These are phyloP conservation scores for Panicum hallii DNA, from an alignment of 202 grass and related monocot species.

Conservation along the genomic window DNA sequence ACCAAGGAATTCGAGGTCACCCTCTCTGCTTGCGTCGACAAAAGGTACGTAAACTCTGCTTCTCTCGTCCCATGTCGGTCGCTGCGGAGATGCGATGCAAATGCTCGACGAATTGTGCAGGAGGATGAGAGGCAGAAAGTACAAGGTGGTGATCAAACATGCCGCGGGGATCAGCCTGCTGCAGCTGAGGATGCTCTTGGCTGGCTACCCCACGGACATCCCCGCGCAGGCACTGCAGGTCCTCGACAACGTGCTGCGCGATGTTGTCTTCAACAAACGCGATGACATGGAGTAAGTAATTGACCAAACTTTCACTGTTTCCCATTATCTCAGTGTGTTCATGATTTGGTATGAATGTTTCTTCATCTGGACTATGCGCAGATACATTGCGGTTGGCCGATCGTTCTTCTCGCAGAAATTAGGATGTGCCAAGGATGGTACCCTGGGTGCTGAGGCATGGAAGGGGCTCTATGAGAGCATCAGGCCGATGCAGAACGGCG, in stretches of 20 bases:
- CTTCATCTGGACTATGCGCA: background rate
- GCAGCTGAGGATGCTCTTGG: conserved; percentile 50
- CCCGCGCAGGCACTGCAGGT: conserved; percentile 53
- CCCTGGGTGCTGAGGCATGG: conserved; percentile 49
- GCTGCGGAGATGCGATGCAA: background rate
- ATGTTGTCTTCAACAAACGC: conserved; percentile 39
- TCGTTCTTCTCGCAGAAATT: conserved; percentile 58
- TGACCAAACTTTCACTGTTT: background rate
- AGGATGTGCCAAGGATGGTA: background rate
- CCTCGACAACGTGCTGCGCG: conserved; percentile 57
- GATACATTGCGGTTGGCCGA: conserved; percentile 44
- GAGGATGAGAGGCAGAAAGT: conserved; percentile 49
- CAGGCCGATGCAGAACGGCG: conserved; percentile 55
- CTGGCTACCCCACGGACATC: conserved; percentile 46
- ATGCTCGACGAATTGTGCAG: conserved; percentile 27
- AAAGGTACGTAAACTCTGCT: background rate
- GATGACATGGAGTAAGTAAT: conserved; percentile 42
- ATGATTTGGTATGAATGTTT: conserved; percentile 6
- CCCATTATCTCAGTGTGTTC: background rate
- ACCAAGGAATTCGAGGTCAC: conserved; percentile 46
- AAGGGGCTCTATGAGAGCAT: conserved; percentile 76
- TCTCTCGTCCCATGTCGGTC: background rate
- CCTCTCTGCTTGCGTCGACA: background rate
- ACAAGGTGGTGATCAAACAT: conserved; percentile 55
- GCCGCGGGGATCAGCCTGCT: conserved; percentile 37